These are phyloP conservation scores for Talaromyces stipitatus DNA, from an alignment of 495 filamentous ascomycete genomes.

Conservation along the genomic window DNA sequence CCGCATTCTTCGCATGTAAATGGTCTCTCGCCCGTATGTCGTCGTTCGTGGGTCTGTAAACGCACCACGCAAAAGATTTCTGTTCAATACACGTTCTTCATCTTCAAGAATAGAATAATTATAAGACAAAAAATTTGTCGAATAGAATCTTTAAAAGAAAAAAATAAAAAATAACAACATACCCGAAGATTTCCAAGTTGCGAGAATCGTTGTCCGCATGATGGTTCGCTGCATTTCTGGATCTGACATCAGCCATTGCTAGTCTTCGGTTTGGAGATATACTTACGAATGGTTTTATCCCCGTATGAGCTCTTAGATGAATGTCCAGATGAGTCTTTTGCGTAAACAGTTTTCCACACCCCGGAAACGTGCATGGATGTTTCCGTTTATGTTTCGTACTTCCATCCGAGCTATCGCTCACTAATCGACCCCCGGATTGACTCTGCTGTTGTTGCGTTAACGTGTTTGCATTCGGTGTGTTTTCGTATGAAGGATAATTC, in stretches of 20 bases:
- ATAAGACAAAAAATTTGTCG: background rate
- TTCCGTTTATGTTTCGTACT: slow-evolving; percentile 30
- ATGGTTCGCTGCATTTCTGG: slow-evolving; percentile 64
- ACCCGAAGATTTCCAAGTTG: slow-evolving; percentile 88
- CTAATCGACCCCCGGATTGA: background rate
- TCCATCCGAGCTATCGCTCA: background rate
- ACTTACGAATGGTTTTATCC: slow-evolving; percentile 84
- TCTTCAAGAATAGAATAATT: background rate
- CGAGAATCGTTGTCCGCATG: slow-evolving; percentile 75
- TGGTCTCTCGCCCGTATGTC: slow-evolving; percentile 83
- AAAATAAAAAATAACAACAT: slow-evolving; percentile 12
- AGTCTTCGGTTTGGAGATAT: background rate
- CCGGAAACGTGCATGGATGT: slow-evolving; percentile 67
- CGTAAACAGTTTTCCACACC: slow-evolving; percentile 75
- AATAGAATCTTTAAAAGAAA: background rate
- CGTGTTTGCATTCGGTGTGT: slow-evolving; percentile 3
- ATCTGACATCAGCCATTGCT: background rate
- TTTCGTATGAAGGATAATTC: slow-evolving; percentile 7
- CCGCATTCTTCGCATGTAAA: slow-evolving; percentile 78
- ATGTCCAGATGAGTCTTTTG: slow-evolving; percentile 95
- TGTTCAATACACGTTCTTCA: slow-evolving; percentile 3
- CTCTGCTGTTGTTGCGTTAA: background rate
- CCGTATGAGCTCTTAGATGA: slow-evolving; percentile 83
- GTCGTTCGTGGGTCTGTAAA: slow-evolving; percentile 70
- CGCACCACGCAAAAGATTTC: slow-evolving; percentile 1